Base-by-base conservation (phyloP, 106 monocot genomes). In the Allium sativum region DNA sequence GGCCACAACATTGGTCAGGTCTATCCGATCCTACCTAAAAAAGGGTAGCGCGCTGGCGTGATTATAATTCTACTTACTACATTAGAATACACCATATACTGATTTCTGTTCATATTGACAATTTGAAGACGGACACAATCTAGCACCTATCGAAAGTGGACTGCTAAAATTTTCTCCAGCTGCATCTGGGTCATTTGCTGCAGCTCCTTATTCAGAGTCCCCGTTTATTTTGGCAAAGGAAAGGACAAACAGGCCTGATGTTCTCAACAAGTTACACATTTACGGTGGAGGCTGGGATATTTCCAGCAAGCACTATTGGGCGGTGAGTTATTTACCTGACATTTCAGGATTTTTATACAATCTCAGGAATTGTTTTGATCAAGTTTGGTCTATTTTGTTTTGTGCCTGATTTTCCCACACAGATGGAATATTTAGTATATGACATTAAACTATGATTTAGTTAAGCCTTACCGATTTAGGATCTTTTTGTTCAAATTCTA, bases 241-340 rank as follows among this genome's bases (percentile, higher is more conserved):
- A 61, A 84, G 83, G 51, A 84, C 83, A 5, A 79, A 46, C 56
- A 72, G 83, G 72, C 83, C 83, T 6, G 79, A 84, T 58, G 60
- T 84, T 15, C 65, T 84, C 20, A 22, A 62, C 45, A 70, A 70
- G 50, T 69, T 84, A 42, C 68, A 47, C 45, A 44, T 40, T 71
- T 84, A 84, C 52, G 65, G 21, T 53, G 83, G 71, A 19, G 83
- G 83, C 6, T 84, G 83, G 83, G 69, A 84, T 56, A 72, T 84
- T 12, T 76, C 69, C 31, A 72, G 79, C 61, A 75, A 59, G 47
- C 83, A 83, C 42, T 84, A 84, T 42, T 84, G 78, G 79, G 69
- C 76, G 55, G 83, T 84, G 68, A 69, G 79, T 58, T 55, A 14
- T 7, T 60, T 9, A 14, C 42, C 44, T 60, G 31, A 31, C 31